phyloP scores from a whole-genome alignment of 352 stramenopile species.

The Peronospora destructor region DNA sequence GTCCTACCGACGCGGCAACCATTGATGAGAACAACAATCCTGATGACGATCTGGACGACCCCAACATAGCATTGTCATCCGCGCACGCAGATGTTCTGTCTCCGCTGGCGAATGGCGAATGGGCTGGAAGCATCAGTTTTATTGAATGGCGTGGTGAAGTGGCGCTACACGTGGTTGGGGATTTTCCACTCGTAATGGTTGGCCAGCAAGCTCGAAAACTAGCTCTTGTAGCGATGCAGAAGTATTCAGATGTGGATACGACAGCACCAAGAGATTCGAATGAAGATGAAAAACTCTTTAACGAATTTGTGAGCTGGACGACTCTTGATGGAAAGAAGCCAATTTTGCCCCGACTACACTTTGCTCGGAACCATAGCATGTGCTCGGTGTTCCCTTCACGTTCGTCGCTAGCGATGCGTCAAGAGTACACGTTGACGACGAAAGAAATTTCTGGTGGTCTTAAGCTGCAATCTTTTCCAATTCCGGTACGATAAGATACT shows the following conservation, averaged over 20 bases:
- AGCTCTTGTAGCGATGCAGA: slow-evolving; percentile 61
- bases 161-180: slow-evolving; percentile 62
- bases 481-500: slow-evolving; percentile 41
- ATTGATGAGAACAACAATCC: slow-evolving; percentile 15
- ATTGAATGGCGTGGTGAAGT: slow-evolving; percentile 82
- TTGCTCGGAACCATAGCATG: slow-evolving; percentile 63
- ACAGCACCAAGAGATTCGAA: slow-evolving; percentile 29
- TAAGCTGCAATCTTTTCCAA: slow-evolving; percentile 71
- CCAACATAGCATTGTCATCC: slow-evolving; percentile 15
- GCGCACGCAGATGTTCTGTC: slow-evolving; percentile 34
- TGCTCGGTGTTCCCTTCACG: slow-evolving; percentile 57
- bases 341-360: slow-evolving; percentile 67
- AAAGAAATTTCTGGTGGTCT: slow-evolving; percentile 83
- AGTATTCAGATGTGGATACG: slow-evolving; percentile 22
- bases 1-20: slow-evolving; percentile 10
- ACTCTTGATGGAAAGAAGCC: slow-evolving; percentile 50
- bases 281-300: slow-evolving; percentile 78
- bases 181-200: slow-evolving; percentile 72
- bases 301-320: slow-evolving; percentile 82
- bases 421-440: slow-evolving; percentile 76
- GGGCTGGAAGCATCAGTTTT: slow-evolving; percentile 75
- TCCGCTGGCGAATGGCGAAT: slow-evolving; percentile 55
- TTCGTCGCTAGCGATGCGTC: slow-evolving; percentile 51
- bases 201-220: slow-evolving; percentile 71
- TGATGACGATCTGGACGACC: slow-evolving; percentile 18